Percentiles rank a stretch among this genome's conserved stretches.
phyloP scores from a whole-genome alignment of 108 stramenopile species.

The Fragilaria radians region DNA sequence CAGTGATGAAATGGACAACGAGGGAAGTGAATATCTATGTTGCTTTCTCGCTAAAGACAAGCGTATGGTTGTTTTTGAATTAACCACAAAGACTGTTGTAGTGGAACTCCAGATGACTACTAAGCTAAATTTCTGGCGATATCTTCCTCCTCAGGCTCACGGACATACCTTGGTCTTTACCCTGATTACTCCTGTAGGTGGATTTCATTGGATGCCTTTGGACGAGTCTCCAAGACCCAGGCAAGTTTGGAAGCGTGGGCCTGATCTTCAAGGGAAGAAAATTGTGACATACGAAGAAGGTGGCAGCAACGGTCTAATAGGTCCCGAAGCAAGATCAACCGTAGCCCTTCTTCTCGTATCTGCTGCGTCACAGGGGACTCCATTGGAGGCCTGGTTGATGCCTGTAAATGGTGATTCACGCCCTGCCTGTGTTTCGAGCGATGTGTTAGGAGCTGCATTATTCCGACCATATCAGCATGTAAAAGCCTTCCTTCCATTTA shows the following conservation, averaged over 20 bases:
- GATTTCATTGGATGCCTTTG: conserved; percentile 85
- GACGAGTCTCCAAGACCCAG: conserved; percentile 76
- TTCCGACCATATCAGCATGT: conserved; percentile 37
- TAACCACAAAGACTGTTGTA: conserved; percentile 66
- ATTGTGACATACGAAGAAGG: conserved; percentile 86
- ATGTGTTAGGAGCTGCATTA: conserved; percentile 71
- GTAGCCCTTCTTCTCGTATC: conserved; percentile 71
- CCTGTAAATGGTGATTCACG: conserved; percentile 60
- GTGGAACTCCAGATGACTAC: conserved; percentile 91
- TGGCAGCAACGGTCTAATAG: conserved; percentile 69
- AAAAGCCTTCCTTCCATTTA: conserved; percentile 53
- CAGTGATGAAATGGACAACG: conserved; percentile 70
- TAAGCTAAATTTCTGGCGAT: conserved; percentile 89
- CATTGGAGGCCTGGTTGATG: conserved; percentile 77
- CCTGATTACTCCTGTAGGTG: conserved; percentile 83
- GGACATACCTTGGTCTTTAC: conserved; percentile 71
- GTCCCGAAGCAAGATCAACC: conserved; percentile 56
- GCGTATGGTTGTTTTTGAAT: conserved; percentile 76
- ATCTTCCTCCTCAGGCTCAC: conserved; percentile 75
- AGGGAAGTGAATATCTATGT: conserved; percentile 78
- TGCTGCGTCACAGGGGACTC: conserved; percentile 26
- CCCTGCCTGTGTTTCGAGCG: conserved; percentile 49
- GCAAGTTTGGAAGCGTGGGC: conserved; percentile 81
- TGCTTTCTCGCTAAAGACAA: conserved; percentile 88
- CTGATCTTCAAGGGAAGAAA: conserved; percentile 78